A percentile compares a stretch with the other conserved stretches of the same genome.
These are phyloP conservation scores for Zygosaccharomyces rouxii DNA, from an alignment of 805 yeast genomes.

Conservation along the genomic window DNA sequence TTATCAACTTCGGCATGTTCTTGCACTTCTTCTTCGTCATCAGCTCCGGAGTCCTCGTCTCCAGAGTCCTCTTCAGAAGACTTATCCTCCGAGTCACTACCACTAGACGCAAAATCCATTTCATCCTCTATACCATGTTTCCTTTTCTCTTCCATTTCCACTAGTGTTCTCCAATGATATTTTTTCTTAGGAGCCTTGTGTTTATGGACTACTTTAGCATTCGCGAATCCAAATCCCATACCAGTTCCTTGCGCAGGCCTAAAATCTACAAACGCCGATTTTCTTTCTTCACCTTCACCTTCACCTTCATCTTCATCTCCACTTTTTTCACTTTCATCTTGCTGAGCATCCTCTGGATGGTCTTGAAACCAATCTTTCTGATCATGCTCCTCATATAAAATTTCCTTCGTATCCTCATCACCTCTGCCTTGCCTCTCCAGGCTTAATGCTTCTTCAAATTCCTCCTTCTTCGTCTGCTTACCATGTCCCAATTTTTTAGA, in stretches of 20 bases:
- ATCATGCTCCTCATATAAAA: constrained; percentile 66
- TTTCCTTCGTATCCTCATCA: constrained; percentile 53
- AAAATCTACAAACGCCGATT: constrained; percentile 60
- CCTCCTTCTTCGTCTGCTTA: constrained; percentile 59
- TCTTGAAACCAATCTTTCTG: constrained; percentile 56
- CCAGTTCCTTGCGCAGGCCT: constrained; percentile 59
- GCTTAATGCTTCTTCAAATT: constrained; percentile 67
- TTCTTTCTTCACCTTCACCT: constrained; percentile 11
- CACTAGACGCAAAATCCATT: constrained; percentile 48
- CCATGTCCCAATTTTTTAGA: constrained; percentile 79
- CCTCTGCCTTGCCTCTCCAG: constrained; percentile 68
- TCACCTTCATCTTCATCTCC: constrained; percentile 24
- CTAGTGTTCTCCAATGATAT: constrained; percentile 69
- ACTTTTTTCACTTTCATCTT: constrained; percentile 11
- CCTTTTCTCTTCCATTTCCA: constrained; percentile 45
- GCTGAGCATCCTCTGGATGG: constrained; percentile 9
- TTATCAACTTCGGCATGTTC: constrained; percentile 31
- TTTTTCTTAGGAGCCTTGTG: constrained; percentile 40
- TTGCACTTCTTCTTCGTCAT: constrained; percentile 14
- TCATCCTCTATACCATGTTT: constrained; percentile 52
- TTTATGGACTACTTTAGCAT: constrained; percentile 47
- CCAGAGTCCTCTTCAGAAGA: constrained; percentile 13
- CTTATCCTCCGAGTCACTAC: constrained; percentile 23
- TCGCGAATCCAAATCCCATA: constrained; percentile 63
- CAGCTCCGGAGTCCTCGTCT: constrained; percentile 19